Base-by-base conservation (phyloP, 1,284 basidiomycete genomes). In the Cutaneotrichosporon daszewskae region DNA sequence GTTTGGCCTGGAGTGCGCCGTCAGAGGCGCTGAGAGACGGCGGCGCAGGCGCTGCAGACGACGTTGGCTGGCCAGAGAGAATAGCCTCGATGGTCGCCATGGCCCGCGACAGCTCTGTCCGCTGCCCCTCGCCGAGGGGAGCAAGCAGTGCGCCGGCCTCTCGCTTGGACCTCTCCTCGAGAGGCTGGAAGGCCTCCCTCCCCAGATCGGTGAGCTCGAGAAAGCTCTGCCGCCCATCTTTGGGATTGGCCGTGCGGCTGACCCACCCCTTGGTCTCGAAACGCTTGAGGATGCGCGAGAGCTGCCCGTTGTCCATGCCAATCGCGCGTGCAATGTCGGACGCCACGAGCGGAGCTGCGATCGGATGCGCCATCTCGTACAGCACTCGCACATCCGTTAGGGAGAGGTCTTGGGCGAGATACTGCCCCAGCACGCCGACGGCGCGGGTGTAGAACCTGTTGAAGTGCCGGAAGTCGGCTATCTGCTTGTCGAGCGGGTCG, bases 381-480 rank as follows among this genome's bases (percentile, higher is more conserved):
- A 52, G 40, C 2, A 52, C 43, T 0, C 46, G 50, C 5, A 35
- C 39, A 16, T 52, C 50, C 10, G 50, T 48, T 12, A 52, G 46
- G 13, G 39, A 28, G 7, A 52, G 33, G 32, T 45, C 40, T 3
- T 28, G 28, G 20, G 23, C 22, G 24, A 45, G 46, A 28, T 37
- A 33, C 14, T 45, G 45, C 24, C 29, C 37, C 1, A 52, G 50
- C 2, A 52, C 40, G 27, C 43, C 37, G 1, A 37, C 43, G 23
- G 37, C 43, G 9, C 35, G 42, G 6, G 50, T 52, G 46, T 52
- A 52, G 46, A 49, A 52, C 18, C 50, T 40, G 44, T 52, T 52
- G 43, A 52, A 52, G 31, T 37, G 35, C 25, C 50, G 50, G n/a
- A 52, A 26, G 17, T 46, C 45, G 20, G 37, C 20, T 27, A 51